These are phyloP conservation scores for Knufia fluminis DNA, from an alignment of 2,329 filamentous ascomycete species.

Conservation along the genomic window DNA sequence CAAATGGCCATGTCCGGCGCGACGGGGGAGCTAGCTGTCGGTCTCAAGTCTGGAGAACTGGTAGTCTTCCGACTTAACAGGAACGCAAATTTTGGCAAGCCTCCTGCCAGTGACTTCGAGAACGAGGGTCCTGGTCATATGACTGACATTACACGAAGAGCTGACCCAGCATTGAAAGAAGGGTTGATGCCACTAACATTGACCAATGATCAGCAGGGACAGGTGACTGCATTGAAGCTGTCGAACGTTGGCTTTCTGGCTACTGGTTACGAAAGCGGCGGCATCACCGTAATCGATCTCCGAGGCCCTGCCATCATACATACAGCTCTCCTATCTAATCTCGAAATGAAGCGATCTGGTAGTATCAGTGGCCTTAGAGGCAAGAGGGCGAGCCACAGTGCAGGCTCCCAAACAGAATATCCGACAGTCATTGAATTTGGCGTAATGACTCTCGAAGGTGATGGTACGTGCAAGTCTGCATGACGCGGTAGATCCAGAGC, in stretches of 20 bases:
- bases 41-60: slow-evolving; percentile 73
- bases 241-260: slow-evolving; percentile 92
- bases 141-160: slow-evolving; percentile 62
- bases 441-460: slow-evolving; percentile 86
- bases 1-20: slow-evolving; percentile 70
- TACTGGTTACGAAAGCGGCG: slow-evolving; percentile 73
- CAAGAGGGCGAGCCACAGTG: slow-evolving; percentile 36
- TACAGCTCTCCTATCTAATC: slow-evolving; percentile 60
- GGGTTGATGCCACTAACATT: slow-evolving; percentile 72
- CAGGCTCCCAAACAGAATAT: slow-evolving; percentile 55
- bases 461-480: slow-evolving; percentile 42
- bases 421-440: slow-evolving; percentile 80
- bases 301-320: slow-evolving; percentile 80
- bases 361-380: slow-evolving; percentile 48
- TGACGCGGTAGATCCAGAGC: slow-evolving; percentile 6
- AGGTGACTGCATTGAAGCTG: slow-evolving; percentile 68
- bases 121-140: slow-evolving; percentile 59
- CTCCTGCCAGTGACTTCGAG: slow-evolving; percentile 33
- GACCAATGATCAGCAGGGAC: slow-evolving; percentile 73
- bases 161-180: slow-evolving; percentile 65
- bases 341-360: slow-evolving; percentile 64
- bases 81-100: slow-evolving; percentile 61
- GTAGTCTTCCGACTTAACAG: slow-evolving; percentile 80
- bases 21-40: slow-evolving; percentile 77
- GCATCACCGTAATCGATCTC: slow-evolving; percentile 73